These are phyloP conservation scores for Anastatica hierochuntica DNA, from an alignment of 345 rosid species.

Conservation along the genomic window DNA sequence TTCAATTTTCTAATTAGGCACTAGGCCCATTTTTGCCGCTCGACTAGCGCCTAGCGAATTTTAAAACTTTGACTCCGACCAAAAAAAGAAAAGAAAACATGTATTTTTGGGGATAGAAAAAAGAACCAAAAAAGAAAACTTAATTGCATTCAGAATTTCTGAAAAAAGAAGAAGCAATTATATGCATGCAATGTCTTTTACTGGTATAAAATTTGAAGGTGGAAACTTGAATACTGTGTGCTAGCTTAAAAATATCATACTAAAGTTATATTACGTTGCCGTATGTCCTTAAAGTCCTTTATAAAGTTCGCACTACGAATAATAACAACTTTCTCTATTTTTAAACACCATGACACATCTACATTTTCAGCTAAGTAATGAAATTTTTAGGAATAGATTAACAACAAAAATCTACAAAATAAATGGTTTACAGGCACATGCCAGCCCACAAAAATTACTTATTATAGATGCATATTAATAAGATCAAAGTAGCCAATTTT, in stretches of 20 bases:
- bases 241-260: neutral
- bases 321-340: neutral
- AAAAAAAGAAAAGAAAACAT: too few species aligned
- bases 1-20: too few species aligned
- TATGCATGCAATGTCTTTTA: neutral
- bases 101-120: too few species aligned
- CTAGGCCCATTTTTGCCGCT: too few species aligned
- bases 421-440: slow-evolving; percentile 3
- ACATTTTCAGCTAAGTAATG: neutral
- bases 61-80: too few species aligned
- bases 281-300: neutral
- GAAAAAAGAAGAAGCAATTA: too few species aligned
- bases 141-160: too few species aligned
- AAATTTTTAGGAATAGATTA: too few species aligned
- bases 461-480: neutral
- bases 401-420: neutral
- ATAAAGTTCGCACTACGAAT: neutral
- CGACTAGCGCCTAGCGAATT: too few species aligned
- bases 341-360: neutral
- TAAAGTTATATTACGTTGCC: neutral
- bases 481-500: neutral
- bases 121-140: too few species aligned
- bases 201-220: neutral
- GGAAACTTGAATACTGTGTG: neutral
- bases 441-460: slow-evolving; percentile 3